These are phyloP conservation scores for Ceratopteris richardii DNA, from an alignment of 75 land plant genomes.

Conservation along the genomic window DNA sequence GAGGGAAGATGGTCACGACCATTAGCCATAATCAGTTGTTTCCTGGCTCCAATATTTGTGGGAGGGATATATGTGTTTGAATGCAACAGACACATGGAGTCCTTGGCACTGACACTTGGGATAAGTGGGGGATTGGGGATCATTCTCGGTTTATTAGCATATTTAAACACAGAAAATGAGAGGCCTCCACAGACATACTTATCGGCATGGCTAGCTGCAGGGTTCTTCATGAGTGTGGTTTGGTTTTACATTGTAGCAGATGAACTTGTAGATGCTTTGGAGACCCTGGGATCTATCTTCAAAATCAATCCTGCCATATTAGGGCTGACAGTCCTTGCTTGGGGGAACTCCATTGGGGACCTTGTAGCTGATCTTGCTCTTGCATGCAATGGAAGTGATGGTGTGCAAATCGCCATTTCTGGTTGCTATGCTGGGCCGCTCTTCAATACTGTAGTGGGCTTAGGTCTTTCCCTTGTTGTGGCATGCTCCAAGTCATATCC, in stretches of 20 bases:
- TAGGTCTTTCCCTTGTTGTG: conserved; percentile 56
- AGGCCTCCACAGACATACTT: conserved; percentile 48
- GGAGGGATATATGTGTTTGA: conserved; percentile 31
- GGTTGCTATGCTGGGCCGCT: conserved; percentile 89
- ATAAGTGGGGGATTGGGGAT: conserved; percentile 26
- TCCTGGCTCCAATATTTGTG: conserved; percentile 45
- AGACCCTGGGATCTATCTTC: conserved; percentile 42
- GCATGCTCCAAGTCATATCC: conserved; percentile 52
- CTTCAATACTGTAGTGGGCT: conserved; percentile 64
- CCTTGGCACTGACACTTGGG: conserved; percentile 5
- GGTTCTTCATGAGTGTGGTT: conserved; percentile 66
- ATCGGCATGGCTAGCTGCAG: conserved; percentile 62
- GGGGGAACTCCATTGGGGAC: conserved; percentile 86
- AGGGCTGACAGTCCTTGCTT: conserved; percentile 72
- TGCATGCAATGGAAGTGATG: conserved; percentile 45
- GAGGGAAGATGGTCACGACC: conserved; percentile 60
- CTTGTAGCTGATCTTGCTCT: conserved; percentile 49
- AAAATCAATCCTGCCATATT: conserved; percentile 53
- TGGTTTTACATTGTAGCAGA: conserved; percentile 55
- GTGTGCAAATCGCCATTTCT: conserved; percentile 64
- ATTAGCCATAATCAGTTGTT: conserved; percentile 47
- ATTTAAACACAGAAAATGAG: conserved; percentile 24
- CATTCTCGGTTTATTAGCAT: conserved; percentile 36
- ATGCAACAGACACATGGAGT: conserved; percentile 13
- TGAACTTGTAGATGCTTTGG: conserved; percentile 60